phyloP scores from a whole-genome alignment of 768 basidiomycete genomes.

The Peribolospora kevripleyi region DNA sequence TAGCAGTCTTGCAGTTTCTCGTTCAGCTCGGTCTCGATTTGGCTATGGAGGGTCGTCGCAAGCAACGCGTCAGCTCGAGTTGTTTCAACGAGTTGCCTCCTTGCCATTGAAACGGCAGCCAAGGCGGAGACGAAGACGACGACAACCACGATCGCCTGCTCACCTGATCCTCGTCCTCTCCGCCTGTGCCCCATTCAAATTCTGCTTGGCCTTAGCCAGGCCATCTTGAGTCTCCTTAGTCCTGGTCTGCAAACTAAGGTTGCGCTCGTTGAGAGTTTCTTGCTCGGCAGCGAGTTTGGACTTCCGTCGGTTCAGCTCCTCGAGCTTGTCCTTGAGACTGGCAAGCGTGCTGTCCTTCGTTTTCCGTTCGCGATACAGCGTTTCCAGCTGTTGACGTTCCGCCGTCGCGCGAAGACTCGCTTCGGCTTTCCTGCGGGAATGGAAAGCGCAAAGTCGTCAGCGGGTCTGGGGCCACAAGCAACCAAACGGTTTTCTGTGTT shows the following conservation, averaged over 20 bases:
- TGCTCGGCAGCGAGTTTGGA: constrained; percentile 22
- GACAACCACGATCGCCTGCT: constrained; percentile 12
- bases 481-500: constrained; percentile 23
- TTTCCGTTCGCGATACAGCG: constrained; percentile 59
- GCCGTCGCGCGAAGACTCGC: constrained; percentile 58
- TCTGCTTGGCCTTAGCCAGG: constrained; percentile 40
- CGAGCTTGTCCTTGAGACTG: constrained; percentile 43
- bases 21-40: constrained; percentile 71
- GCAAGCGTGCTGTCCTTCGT: constrained; percentile 37
- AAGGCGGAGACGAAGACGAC: no score
- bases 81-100: no score
- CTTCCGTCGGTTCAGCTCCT: constrained; percentile 36
- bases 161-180: constrained; percentile 60
- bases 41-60: constrained; percentile 25
- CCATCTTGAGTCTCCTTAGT: constrained; percentile 34
- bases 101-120: no score
- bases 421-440: constrained; percentile 37
- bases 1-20: constrained; percentile 68
- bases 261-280: constrained; percentile 21
- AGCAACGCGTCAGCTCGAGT: no score
- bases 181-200: constrained; percentile 61
- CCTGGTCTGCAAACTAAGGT: constrained; percentile 19
- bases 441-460: constrained; percentile 1
- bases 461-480: not conserved
- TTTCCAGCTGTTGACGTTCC: constrained; percentile 66